A percentile compares a stretch with the other conserved stretches of the same genome.
phyloP scores from a whole-genome alignment of 805 yeast species.

The Kluyveromyces dobzhanskii region DNA sequence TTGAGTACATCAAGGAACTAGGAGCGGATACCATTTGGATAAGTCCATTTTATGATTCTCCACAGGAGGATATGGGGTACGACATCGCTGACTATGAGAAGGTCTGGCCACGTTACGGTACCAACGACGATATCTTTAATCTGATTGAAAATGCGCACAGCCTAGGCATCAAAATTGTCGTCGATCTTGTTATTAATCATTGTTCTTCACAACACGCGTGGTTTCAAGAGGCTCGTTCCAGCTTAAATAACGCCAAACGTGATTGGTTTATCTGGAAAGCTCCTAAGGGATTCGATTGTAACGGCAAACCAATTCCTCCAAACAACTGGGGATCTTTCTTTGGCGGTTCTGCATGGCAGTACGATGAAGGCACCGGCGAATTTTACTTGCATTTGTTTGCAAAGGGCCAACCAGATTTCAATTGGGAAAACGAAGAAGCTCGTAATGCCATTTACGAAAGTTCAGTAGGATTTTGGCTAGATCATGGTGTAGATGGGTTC shows the following conservation, averaged over 20 bases:
- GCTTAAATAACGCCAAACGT: constrained; percentile 44
- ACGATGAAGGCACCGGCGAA: constrained; percentile 44
- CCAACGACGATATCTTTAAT: constrained; percentile 42
- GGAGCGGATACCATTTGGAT: constrained; percentile 51
- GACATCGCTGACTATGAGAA: constrained; percentile 47
- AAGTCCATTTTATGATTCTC: constrained; percentile 49
- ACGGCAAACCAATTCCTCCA: constrained; percentile 48
- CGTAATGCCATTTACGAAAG: constrained; percentile 33
- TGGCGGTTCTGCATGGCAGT: constrained; percentile 49
- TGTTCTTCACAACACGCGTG: constrained; percentile 41
- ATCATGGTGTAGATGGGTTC: constrained; percentile 51
- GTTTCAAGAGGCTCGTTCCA: constrained; percentile 47
- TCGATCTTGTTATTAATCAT: constrained; percentile 37
- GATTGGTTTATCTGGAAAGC: constrained; percentile 34
- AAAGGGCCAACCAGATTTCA: constrained; percentile 34
- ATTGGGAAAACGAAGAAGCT: constrained; percentile 43
- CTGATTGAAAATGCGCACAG: constrained; percentile 40
- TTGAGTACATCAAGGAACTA: constrained; percentile 42
- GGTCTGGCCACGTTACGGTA: constrained; percentile 45
- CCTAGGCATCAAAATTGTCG: constrained; percentile 42
- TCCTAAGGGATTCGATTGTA: constrained; percentile 36
- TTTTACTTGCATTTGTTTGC: constrained; percentile 49
- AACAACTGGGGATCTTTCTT: constrained; percentile 48
- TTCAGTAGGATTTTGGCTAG: constrained; percentile 46
- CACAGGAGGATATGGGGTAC: constrained; percentile 57